phyloP scores from a whole-genome alignment of 768 basidiomycete genomes.

The Brasilioporus rufonigricans region DNA sequence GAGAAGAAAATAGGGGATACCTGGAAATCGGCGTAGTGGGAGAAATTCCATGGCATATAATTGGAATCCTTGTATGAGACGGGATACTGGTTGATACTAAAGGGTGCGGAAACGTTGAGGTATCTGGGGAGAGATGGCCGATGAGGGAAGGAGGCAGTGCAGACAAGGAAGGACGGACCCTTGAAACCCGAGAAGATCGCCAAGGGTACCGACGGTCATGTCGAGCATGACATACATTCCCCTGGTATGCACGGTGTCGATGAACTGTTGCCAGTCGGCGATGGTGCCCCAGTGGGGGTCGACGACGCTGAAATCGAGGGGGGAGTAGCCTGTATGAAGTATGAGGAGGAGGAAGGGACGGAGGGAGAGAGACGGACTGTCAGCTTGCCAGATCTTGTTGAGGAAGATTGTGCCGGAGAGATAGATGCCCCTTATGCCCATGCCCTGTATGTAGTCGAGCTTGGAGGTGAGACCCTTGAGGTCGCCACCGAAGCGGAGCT shows the following conservation, averaged over 20 bases:
- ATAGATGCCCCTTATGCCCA: slow-evolving; percentile 83
- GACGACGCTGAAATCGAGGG: slow-evolving; percentile 84
- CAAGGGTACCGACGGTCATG: slow-evolving; percentile 93
- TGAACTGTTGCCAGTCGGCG: slow-evolving; percentile 70
- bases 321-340: slow-evolving; percentile 69
- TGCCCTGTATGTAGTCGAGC: slow-evolving; percentile 86
- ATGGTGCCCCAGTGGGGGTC: slow-evolving; percentile 93
- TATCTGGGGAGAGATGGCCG: slow-evolving; percentile 38
- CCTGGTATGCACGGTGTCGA: slow-evolving; percentile 73
- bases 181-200: slow-evolving; percentile 80
- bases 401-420: slow-evolving; percentile 91
- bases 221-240: slow-evolving; percentile 94
- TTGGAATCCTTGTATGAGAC: slow-evolving; percentile 71
- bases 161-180: slow-evolving; percentile 49
- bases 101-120: slow-evolving; percentile 79
- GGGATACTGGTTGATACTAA: slow-evolving; percentile 69
- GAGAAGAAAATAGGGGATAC: slow-evolving; percentile 35
- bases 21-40: slow-evolving; percentile 79
- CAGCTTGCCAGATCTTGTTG: slow-evolving; percentile 97
- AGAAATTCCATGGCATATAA: slow-evolving; percentile 84
- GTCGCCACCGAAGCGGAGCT: slow-evolving; percentile 88
- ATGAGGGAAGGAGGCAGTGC: slow-evolving; percentile 11
- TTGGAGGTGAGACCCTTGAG: slow-evolving; percentile 70
- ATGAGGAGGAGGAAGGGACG: background rate
- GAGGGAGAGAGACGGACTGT: slow-evolving; percentile 59